phyloP scores from a whole-genome alignment of 2,329 filamentous ascomycete species.

The Leptoxyphium fumago region DNA sequence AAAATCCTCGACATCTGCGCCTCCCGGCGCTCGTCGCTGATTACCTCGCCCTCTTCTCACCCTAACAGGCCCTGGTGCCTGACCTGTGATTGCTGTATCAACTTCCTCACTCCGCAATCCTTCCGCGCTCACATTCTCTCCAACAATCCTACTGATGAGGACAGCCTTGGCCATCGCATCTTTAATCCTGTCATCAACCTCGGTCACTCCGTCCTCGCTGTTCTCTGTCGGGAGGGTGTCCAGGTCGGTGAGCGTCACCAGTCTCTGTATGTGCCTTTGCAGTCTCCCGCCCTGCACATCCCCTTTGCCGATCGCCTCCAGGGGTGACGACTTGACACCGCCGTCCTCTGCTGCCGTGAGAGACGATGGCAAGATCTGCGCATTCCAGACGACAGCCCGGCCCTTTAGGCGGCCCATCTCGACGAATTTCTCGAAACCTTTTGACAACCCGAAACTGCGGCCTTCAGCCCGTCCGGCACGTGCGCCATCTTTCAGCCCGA shows the following conservation, averaged over 20 bases:
- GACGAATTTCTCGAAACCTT: slow-evolving; percentile 84
- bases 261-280: slow-evolving; percentile 57
- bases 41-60: slow-evolving; percentile 5
- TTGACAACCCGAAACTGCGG: slow-evolving; percentile 76
- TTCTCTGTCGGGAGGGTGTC: slow-evolving; percentile 67
- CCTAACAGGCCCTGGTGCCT: background rate
- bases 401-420: slow-evolving; percentile 68
- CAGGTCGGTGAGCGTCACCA: slow-evolving; percentile 67
- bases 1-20: slow-evolving; percentile 25
- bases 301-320: slow-evolving; percentile 13
- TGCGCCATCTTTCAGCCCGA: slow-evolving; percentile 62
- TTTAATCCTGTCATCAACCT: slow-evolving; percentile 81
- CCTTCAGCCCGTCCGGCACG: slow-evolving; percentile 74
- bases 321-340: slow-evolving; percentile 27
- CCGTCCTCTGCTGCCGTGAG: background rate
- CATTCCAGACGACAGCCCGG: slow-evolving; percentile 69
- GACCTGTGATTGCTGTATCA: too few species aligned
- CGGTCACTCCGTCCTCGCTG: slow-evolving; percentile 73
- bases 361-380: slow-evolving; percentile 38
- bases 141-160: slow-evolving; percentile 60
- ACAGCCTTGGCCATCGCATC: slow-evolving; percentile 71
- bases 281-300: slow-evolving; percentile 44
- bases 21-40: slow-evolving; percentile 8
- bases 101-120: slow-evolving; percentile 1
- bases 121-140: slow-evolving; percentile 23